phyloP scores from a whole-genome alignment of 495 filamentous ascomycete species.

The Umbilicaria muhlenbergii region DNA sequence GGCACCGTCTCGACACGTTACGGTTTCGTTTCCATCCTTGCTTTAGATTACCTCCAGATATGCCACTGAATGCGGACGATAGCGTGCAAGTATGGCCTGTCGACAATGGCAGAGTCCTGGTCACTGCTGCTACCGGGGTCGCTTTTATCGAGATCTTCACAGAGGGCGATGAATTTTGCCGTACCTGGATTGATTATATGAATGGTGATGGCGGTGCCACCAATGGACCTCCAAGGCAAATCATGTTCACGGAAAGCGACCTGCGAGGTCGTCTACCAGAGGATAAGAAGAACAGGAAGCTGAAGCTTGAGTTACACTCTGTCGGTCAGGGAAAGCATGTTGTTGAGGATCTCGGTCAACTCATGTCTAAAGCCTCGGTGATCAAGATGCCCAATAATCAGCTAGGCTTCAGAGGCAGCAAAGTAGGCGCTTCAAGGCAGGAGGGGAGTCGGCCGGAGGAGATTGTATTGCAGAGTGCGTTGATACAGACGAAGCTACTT shows the following conservation, averaged over 20 bases:
- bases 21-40: constrained; percentile 84
- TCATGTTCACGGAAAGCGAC: constrained; percentile 59
- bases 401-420: constrained; percentile 57
- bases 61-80: constrained; percentile 45
- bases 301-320: constrained; percentile 61
- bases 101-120: constrained; percentile 62
- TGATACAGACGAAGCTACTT: constrained; percentile 57
- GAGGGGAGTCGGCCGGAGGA: constrained; percentile 58
- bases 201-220: constrained; percentile 38
- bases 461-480: constrained; percentile 54
- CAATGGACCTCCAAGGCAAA: constrained; percentile 48
- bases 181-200: constrained; percentile 62
- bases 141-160: constrained; percentile 67
- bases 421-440: constrained; percentile 58
- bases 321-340: constrained; percentile 53
- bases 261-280: constrained; percentile 55
- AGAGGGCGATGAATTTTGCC: constrained; percentile 61
- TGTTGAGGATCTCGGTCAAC: constrained; percentile 52
- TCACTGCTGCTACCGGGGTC: constrained; percentile 68
- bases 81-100: constrained; percentile 82
- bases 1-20: constrained; percentile 79
- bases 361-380: constrained; percentile 51
- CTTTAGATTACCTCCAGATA: constrained; percentile 70
- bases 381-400: constrained; percentile 64
- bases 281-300: constrained; percentile 48